Evolutionary conservation across 202 grass and related monocot genomes (phyloP), one percentile per base, ranked within the genome.

Genomic region (Musa balbisiana): DNA sequence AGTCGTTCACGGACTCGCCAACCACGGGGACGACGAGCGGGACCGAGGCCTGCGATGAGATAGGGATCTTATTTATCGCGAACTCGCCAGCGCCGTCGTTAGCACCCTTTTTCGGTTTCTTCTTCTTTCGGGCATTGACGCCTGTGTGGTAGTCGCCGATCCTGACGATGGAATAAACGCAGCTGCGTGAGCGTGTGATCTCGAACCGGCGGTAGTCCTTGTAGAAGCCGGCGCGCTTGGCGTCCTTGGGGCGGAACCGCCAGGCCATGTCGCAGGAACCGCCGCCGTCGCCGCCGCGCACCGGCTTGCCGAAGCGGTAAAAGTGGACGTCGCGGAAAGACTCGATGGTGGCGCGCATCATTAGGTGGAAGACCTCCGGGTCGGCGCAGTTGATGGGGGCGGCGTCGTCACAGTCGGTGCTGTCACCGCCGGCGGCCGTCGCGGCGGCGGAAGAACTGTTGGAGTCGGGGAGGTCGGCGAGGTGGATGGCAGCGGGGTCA

Each of bases 141-240:
- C 89, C 92, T 8, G 87, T 87, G 70, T 96, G 84, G 84, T 96
- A 92, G 0, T 76, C 83, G 10, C 89, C 92, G 58, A 96, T 96
- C 59, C 80, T 87, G 43, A 79, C 17, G 75, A 92, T 84, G 27
- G 89, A 87, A 59, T 96, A 96, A 69, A 74, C 67, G 80, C 92
- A 96, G 27, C 67, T 82, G 49, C 33, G 33, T 6, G 9, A 78
- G 73, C 92, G 80, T 56, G 83, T 64, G 58, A 96, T 11, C 69
- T 71, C 76, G 73, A 96, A 96, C 73, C 89, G 89, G 63, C 87
- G 87, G 82, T 96, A 96, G 85, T 96, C 92, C 87, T 96, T 96
- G 71, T 78, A 83, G 69, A 84, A 80, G 24, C 80, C 87, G 52
- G 75, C 76, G 24, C 70, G 73, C 60, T 51, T 79, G 26, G 84